Evolutionary conservation across 2,329 filamentous ascomycete species (phyloP).

Genomic region (Diaporthe ilicicola): DNA sequence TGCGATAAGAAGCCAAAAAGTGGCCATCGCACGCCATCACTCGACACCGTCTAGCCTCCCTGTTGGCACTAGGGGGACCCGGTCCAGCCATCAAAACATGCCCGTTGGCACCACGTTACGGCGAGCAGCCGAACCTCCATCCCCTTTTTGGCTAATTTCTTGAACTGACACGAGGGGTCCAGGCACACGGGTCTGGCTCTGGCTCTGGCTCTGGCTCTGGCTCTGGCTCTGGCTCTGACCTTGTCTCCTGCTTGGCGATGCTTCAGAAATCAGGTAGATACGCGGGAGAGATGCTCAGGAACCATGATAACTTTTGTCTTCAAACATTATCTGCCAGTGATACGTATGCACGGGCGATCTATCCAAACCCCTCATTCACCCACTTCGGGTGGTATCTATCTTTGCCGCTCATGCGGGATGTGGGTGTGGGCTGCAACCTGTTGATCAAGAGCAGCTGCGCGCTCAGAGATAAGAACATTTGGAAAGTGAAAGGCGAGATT

Average conservation of each 20-base stretch:
- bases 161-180: not conserved
- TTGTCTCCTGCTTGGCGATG: not conserved
- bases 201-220: not conserved
- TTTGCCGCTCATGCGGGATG: constrained; percentile 4
- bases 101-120: not conserved
- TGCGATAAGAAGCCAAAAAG: constrained; percentile 10
- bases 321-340: too few species aligned
- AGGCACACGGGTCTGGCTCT: not conserved
- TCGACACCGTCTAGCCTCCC: not conserved
- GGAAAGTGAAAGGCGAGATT: too few species aligned
- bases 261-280: too few species aligned
- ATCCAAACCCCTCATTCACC: not conserved
- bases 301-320: too few species aligned
- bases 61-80: not conserved
- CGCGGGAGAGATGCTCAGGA: too few species aligned
- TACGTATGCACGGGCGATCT: not conserved
- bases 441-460: not conserved
- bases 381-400: not conserved
- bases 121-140: constrained; percentile 5
- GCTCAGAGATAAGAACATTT: not conserved
- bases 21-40: constrained; percentile 19
- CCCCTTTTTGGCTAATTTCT: constrained; percentile 1
- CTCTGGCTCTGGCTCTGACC: not conserved
- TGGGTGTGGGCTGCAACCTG: not conserved
- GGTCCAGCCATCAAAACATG: not conserved